A percentile compares a stretch with the other conserved stretches of the same genome.
Conservation (phyloP, 306 rosid genomes). For the Acmispon strigosus region DNA sequence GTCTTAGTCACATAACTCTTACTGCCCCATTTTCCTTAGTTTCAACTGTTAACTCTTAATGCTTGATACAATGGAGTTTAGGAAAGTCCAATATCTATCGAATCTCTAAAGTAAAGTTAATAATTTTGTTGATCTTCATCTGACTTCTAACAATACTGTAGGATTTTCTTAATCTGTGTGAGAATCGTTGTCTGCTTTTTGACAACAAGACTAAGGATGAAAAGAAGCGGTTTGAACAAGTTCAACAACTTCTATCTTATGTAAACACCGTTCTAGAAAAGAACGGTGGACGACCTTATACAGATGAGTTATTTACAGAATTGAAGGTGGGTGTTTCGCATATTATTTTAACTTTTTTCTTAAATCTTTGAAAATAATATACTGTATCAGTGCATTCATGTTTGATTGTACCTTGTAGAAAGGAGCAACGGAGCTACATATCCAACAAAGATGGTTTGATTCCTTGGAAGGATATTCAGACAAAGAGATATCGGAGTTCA, state of each 20-base stretch:
- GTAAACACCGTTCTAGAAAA: slow-evolving; percentile 39
- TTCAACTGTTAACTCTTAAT: background rate
- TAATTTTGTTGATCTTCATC: background rate
- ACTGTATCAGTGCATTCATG: slow-evolving; percentile 3
- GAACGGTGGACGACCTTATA: slow-evolving; percentile 65
- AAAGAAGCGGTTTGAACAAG: slow-evolving; percentile 50
- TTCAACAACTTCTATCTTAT: slow-evolving; percentile 52
- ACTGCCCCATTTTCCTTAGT: background rate
- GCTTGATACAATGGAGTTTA: no score
- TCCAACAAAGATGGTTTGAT: slow-evolving; percentile 46
- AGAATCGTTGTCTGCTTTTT: slow-evolving; percentile 65
- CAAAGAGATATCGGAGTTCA: slow-evolving; percentile 33
- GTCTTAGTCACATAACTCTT: background rate
- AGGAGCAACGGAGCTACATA: slow-evolving; percentile 56
- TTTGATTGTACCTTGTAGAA: slow-evolving; percentile 42
- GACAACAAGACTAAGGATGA: slow-evolving; percentile 80
- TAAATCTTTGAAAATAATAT: background rate
- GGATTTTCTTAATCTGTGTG: slow-evolving; percentile 61
- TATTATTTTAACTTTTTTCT: background rate
- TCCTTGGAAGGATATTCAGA: slow-evolving; percentile 48
- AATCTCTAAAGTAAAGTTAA: background rate
- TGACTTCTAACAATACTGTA: slow-evolving; percentile 18
- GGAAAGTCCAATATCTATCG: background rate
- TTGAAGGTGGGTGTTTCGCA: slow-evolving; percentile 45
- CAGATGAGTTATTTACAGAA: slow-evolving; percentile 64